Base-by-base conservation (phyloP, 805 yeast genomes). In the Suhomyces faveliae region DNA sequence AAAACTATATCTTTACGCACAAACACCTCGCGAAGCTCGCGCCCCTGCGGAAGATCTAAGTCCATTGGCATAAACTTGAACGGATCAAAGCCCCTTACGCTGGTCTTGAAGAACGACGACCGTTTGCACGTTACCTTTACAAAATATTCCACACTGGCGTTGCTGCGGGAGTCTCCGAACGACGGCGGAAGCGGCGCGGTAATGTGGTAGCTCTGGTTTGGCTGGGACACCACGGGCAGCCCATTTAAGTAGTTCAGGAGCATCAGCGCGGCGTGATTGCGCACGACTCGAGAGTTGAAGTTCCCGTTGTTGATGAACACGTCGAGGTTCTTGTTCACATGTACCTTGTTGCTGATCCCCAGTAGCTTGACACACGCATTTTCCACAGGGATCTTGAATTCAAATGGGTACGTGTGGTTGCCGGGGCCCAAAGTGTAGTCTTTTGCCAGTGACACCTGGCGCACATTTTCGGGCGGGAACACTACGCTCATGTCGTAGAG, bases 101-200 rank as follows among this genome's bases (percentile, higher is more conserved):
- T 83, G 22, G 70, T 43, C 46, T 75, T 74, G 47, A 79, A 65
- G 25, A 80, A 56, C 2, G 81, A 71, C 1, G 83, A 63, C 40
- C 83, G 59, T 48, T 77, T 78, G 37, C 83, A 82, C 0, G 87
- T 83, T 8, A 74, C 85, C 61, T 83, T 83, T 46, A 84, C 71
- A 57, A 76, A 83, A 58, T 83, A 83, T 47, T 72, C 68, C 43
- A 81, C 62, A 9, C 61, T 57, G 6, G 78, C 80, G 57, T 57
- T 60, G 30, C 64, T 60, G 11, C 66, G 68, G 55, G 55, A 58
- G 19, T 60, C 70, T 23, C 58, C 51, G n/a, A 67, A 50, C 2
- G 72, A 63, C 1, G 74, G 74, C 0, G 74, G 74, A 19, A 69
- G 56, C 45, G 62, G 71, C 2, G 55, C 27, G 7, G 62, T 52